phyloP scores from a whole-genome alignment of 495 filamentous ascomycete species.

The Platismatia glauca region DNA sequence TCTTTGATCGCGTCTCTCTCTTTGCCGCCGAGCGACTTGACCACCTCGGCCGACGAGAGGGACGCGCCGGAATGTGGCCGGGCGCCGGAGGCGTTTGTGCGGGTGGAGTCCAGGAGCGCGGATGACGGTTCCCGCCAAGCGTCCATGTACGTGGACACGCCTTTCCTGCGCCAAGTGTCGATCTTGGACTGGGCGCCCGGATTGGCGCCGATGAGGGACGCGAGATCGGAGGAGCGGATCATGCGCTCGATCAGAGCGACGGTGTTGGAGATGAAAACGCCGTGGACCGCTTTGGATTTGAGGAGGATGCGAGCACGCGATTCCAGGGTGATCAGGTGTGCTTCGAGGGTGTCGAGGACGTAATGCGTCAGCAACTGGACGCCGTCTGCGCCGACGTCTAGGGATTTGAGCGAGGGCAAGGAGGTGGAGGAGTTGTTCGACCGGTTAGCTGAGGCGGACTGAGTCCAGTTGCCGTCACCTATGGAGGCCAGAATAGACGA shows the following conservation, averaged over 20 bases:
- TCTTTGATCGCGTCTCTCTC: slow-evolving; percentile 94
- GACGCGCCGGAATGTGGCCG: slow-evolving; percentile 53
- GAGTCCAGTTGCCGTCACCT: slow-evolving; percentile 85
- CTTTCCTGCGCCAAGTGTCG: slow-evolving; percentile 81
- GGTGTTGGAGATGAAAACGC: slow-evolving; percentile 88
- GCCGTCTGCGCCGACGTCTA: slow-evolving; percentile 87
- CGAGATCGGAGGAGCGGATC: slow-evolving; percentile 73
- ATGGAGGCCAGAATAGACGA: slow-evolving; percentile 84
- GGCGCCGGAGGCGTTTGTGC: slow-evolving; percentile 70
- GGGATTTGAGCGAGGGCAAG: slow-evolving; percentile 60
- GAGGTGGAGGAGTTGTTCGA: slow-evolving; percentile 49
- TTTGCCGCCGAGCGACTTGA: slow-evolving; percentile 74
- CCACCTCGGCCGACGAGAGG: slow-evolving; percentile 67
- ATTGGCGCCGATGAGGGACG: slow-evolving; percentile 55
- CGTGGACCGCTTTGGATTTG: slow-evolving; percentile 67
- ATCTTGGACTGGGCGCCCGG: slow-evolving; percentile 50
- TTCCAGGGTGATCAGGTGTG: slow-evolving; percentile 69
- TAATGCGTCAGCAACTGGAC: slow-evolving; percentile 82
- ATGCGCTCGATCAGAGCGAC: slow-evolving; percentile 76
- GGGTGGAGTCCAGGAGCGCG: slow-evolving; percentile 81
- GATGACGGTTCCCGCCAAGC: slow-evolving; percentile 81
- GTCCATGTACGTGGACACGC: slow-evolving; percentile 70
- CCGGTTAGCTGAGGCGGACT: slow-evolving; percentile 34
- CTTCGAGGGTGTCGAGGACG: slow-evolving; percentile 73
- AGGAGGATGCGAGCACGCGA: slow-evolving; percentile 61